Percentiles rank a stretch among this genome's conserved stretches.
Evolutionary conservation across 2,329 filamentous ascomycete genomes (phyloP).

Genomic region (Ophiostoma sp.): DNA sequence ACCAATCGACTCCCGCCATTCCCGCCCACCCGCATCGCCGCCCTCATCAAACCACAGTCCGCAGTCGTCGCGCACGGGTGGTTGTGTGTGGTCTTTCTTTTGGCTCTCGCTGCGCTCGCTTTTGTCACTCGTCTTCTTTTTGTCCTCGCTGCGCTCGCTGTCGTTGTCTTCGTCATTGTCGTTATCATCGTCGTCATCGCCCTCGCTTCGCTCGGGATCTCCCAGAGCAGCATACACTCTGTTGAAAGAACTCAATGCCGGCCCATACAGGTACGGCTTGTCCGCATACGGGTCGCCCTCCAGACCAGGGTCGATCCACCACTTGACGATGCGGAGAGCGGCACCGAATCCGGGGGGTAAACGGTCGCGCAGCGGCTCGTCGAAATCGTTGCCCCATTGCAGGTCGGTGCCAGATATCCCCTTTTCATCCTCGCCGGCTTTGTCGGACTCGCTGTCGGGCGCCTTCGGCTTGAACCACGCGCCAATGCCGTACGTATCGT

Average conservation of each 20-base stretch:
- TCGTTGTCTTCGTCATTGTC: conserved; percentile 36
- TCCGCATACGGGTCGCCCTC: conserved; percentile 90
- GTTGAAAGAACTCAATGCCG: conserved; percentile 79
- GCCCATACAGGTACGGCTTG: conserved; percentile 80
- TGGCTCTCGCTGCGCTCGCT: not conserved
- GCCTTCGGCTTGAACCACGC: conserved; percentile 67
- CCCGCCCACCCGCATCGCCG: conserved; percentile 57
- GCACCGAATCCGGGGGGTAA: conserved; percentile 84
- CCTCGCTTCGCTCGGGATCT: conserved; percentile 33
- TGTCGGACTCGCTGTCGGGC: not conserved
- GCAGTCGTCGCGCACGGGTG: conserved; percentile 40
- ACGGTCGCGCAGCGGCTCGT: conserved; percentile 80
- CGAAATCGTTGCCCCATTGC: conserved; percentile 95
- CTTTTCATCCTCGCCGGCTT: not conserved
- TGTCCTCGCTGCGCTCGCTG: not conserved
- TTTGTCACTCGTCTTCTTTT: not conserved
- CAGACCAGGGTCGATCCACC: conserved; percentile 86
- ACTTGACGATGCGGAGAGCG: conserved; percentile 81
- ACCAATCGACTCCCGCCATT: conserved; percentile 47
- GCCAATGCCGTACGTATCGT: conserved; percentile 82
- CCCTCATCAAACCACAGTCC: conserved; percentile 66
- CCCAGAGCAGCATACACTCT: conserved; percentile 64
- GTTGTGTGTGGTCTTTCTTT: conserved; percentile 24
- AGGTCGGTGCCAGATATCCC: conserved; percentile 68
- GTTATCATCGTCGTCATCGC: not conserved